Base-by-base conservation (phyloP, 495 filamentous ascomycete species). In the Aspergillus saccharolyticus region DNA sequence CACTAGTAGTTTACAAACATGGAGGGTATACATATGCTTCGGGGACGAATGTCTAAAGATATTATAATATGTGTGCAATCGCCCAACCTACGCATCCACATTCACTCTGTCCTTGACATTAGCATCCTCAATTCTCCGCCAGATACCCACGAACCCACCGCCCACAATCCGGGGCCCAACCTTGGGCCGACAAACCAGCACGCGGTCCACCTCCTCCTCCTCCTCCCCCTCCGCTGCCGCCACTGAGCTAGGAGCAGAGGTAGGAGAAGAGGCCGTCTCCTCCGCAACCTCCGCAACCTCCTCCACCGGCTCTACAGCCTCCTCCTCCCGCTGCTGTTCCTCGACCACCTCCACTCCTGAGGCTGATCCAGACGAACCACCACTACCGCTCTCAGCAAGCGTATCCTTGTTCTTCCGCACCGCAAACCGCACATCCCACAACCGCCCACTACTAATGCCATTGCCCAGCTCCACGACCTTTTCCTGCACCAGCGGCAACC, bases 71-170 rank as follows among this genome's bases (percentile, higher is more conserved):
- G 25, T 28, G 25, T 28, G 25, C 43, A 50, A 18, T 30, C 22
- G 45, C 45, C 3, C 42, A 47, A 30, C 45, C 1, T 47, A 47
- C 56, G 53, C 33, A 12, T 39, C 12, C 4, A 12, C 8, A 28
- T 20, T 21, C 52, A n/a, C 54, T 57, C 56, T 46, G 30, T 63
- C 46, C 50, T 55, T 46, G 30, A 61, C 46, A 46, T 55, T 45
- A 16, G 22, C 43, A 58, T 74, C 72, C 64, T 78, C 74, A 19
- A 78, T 70, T 17, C 70, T 82, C 53, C 80, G 80, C 78, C 84
- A 90, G 4, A 90, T 67, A 0, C 76, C 88, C 50, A 91, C 72
- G 62, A 91, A 91, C 0, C 88, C 88, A 17, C 88, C 88, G 1
- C 85, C 88, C 12, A 82, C 71, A 33, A 87, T 73, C 42, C 72